phyloP scores from a whole-genome alignment of 257 asterid genomes.

The Solanum chaucha region DNA sequence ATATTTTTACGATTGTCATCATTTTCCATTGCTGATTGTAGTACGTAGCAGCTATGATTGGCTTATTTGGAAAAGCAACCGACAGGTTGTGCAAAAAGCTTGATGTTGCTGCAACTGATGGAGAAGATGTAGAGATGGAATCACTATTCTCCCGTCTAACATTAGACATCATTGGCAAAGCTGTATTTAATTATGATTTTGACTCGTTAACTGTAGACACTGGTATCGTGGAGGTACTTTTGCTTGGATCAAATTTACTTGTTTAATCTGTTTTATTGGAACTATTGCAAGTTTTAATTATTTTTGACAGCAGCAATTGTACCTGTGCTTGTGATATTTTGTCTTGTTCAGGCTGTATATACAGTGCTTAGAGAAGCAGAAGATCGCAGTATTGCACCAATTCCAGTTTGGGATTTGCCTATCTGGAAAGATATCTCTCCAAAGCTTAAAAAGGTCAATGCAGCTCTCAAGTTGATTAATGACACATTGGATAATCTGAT shows the following conservation, averaged over 20 bases:
- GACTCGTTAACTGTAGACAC: conserved; percentile 82
- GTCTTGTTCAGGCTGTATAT: conserved; percentile 76
- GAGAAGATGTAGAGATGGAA: conserved; percentile 96
- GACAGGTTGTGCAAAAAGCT: conserved; percentile 76
- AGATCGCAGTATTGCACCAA: conserved; percentile 85
- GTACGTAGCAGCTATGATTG: conserved; percentile 92
- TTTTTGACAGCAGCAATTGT: not conserved
- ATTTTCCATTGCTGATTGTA: conserved; percentile 17
- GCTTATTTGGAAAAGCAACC: conserved; percentile 83
- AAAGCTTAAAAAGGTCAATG: conserved; percentile 69
- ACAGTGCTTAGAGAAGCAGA: conserved; percentile 92
- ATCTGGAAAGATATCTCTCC: conserved; percentile 97
- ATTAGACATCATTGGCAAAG: conserved; percentile 92
- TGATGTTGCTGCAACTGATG: conserved; percentile 85
- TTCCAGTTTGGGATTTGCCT: conserved; percentile 98
- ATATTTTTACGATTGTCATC: not conserved
- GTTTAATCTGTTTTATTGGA: not conserved
- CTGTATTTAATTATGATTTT: conserved; percentile 91
- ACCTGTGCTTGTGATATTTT: conserved; percentile 1
- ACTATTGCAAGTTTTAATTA: not conserved
- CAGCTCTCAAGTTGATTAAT: conserved; percentile 77
- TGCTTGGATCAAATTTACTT: not conserved
- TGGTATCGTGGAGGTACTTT: conserved; percentile 83
- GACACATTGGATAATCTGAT: conserved; percentile 70
- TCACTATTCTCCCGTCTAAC: conserved; percentile 96